phyloP scores from a whole-genome alignment of 768 basidiomycete species.

The Russula ochroleuca region DNA sequence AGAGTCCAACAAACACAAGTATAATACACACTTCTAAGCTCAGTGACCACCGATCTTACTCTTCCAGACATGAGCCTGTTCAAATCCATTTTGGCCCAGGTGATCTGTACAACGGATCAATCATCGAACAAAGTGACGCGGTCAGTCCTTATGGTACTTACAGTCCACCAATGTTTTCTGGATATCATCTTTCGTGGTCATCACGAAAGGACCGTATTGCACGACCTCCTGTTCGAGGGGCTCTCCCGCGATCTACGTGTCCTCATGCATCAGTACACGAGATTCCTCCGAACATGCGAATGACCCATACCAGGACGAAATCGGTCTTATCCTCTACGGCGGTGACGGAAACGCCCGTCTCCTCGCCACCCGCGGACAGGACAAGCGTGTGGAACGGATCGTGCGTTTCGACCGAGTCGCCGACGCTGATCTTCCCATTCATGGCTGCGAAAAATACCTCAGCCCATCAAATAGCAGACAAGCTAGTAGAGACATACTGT shows the following conservation, averaged over 20 bases:
- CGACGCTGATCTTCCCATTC: constrained; percentile 63
- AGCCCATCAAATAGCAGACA: background rate
- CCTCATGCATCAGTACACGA: background rate
- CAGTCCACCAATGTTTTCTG: constrained; percentile 79
- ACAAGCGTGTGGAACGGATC: constrained; percentile 76
- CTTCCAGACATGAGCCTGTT: constrained; percentile 83
- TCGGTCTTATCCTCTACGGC: constrained; percentile 61
- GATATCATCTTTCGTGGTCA: constrained; percentile 78
- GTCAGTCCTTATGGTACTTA: constrained; percentile 36
- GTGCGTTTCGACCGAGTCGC: constrained; percentile 44
- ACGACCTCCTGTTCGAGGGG: constrained; percentile 85
- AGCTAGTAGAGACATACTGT: constrained; percentile 48
- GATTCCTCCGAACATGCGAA: background rate
- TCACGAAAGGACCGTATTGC: constrained; percentile 86
- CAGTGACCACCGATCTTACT: constrained; percentile 59
- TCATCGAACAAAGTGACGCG: background rate
- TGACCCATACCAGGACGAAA: constrained; percentile 57
- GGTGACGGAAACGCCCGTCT: constrained; percentile 67
- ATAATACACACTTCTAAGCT: background rate
- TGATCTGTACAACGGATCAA: constrained; percentile 47
- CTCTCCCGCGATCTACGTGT: constrained; percentile 68
- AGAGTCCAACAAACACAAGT: constrained; percentile 18
- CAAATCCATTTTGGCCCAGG: constrained; percentile 80
- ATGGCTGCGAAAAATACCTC: constrained; percentile 43
- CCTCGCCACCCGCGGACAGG: constrained; percentile 53